Percentiles rank a stretch among this genome's conserved stretches.
These are phyloP conservation scores for Debaryomyces maramus DNA, from an alignment of 805 yeast genomes.

Conservation along the genomic window DNA sequence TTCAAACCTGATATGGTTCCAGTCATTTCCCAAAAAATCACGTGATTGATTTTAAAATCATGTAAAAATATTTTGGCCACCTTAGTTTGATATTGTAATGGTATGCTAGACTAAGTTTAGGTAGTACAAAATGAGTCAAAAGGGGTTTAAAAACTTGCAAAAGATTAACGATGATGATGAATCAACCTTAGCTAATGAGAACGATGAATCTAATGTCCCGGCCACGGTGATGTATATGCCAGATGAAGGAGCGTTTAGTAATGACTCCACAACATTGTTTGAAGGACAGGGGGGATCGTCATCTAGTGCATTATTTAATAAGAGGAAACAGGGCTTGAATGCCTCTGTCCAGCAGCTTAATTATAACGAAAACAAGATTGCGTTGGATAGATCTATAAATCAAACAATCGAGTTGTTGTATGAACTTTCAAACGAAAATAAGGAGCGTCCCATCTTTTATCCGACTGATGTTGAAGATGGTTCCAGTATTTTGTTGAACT, in stretches of 20 bases:
- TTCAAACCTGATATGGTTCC: background rate
- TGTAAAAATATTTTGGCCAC: too few relatives aligned
- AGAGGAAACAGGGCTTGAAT: constrained; percentile 27
- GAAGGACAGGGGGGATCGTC: constrained; percentile 30
- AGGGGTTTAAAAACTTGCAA: background rate
- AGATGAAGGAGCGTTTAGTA: constrained; percentile 29
- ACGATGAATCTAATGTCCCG: constrained; percentile 13
- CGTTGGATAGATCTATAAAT: constrained; percentile 61
- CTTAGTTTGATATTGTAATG: too few relatives aligned
- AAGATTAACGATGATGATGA: constrained; percentile 10
- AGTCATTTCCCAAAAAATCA: background rate
- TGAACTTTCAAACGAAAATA: constrained; percentile 57
- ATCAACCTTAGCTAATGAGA: constrained; percentile 13
- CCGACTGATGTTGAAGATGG: constrained; percentile 46
- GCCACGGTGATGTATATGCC: constrained; percentile 30
- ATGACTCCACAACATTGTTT: constrained; percentile 28
- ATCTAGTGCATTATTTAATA: constrained; percentile 3
- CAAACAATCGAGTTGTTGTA: constrained; percentile 51
- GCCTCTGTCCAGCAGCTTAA: constrained; percentile 70
- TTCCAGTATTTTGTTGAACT: constrained; percentile 41
- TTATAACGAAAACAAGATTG: constrained; percentile 69
- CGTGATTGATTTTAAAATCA: background rate
- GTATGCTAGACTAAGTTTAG: too few relatives aligned
- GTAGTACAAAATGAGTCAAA: constrained; percentile 2
- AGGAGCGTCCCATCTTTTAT: constrained; percentile 58